These are phyloP conservation scores for Pelargonium citronellum DNA, from an alignment of 441 rosid species.

Conservation along the genomic window DNA sequence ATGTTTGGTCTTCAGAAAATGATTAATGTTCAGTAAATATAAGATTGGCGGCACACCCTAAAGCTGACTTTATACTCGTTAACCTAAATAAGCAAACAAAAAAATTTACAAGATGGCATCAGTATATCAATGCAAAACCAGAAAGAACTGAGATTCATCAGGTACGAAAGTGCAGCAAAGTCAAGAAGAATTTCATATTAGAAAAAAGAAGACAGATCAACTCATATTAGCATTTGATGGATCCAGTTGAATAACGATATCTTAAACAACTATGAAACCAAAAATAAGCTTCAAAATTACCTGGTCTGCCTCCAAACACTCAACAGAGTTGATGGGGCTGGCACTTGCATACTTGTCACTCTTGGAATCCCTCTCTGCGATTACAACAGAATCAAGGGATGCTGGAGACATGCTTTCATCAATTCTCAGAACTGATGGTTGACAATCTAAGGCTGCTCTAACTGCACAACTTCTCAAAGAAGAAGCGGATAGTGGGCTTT, in stretches of 20 bases:
- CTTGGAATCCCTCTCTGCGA: slow-evolving; percentile 59
- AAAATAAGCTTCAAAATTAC: slow-evolving; percentile 24
- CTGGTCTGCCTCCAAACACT: slow-evolving; percentile 90
- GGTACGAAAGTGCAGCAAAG: background rate
- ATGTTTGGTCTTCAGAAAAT: background rate
- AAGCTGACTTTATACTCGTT: background rate
- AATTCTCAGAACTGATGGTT: slow-evolving; percentile 52
- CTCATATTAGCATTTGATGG: background rate
- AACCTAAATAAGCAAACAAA: background rate
- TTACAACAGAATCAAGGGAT: slow-evolving; percentile 82
- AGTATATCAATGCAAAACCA: background rate
- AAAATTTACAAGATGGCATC: background rate
- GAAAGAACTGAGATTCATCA: background rate
- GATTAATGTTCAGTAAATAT: background rate
- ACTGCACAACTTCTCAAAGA: slow-evolving; percentile 45
- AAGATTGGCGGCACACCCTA: background rate
- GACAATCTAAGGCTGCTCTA: slow-evolving; percentile 47
- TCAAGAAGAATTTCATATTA: background rate
- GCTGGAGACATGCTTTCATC: slow-evolving; percentile 78
- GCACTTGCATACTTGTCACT: slow-evolving; percentile 48
- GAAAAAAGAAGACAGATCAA: background rate
- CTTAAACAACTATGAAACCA: background rate
- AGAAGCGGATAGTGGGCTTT: slow-evolving; percentile 52
- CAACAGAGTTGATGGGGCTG: slow-evolving; percentile 67
- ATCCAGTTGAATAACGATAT: background rate